Percentiles rank a stretch among this genome's conserved stretches.
These are phyloP conservation scores for Vickermania ingenoplastis DNA, from an alignment of 208 protist species.

Conservation along the genomic window DNA sequence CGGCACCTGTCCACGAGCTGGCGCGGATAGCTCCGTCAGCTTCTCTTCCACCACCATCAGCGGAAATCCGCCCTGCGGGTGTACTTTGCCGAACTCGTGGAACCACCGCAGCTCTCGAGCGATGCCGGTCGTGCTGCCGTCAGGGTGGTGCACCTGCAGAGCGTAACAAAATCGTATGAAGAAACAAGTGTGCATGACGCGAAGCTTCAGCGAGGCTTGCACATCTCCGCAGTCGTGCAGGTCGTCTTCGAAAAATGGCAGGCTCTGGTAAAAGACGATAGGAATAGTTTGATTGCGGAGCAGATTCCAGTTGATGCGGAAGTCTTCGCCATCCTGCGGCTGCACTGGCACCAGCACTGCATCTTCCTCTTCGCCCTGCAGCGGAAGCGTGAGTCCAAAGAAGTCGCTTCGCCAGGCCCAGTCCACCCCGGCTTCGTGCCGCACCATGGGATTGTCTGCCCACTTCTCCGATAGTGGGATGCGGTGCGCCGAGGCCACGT, in stretches of 20 bases:
- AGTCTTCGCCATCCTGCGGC: too few species aligned
- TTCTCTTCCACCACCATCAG: slow-evolving; percentile 65
- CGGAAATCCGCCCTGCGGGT: slow-evolving; percentile 12
- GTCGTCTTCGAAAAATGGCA: slow-evolving; percentile 80
- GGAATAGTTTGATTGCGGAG: slow-evolving; percentile 45
- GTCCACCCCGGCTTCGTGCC: slow-evolving; percentile 66
- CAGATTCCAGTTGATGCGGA: slow-evolving; percentile 68
- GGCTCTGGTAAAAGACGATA: slow-evolving; percentile 60
- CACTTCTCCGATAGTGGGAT: slow-evolving; percentile 60
- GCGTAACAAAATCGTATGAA: slow-evolving; percentile 72
- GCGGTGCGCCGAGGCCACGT: slow-evolving; percentile 22
- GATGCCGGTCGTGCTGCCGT: slow-evolving; percentile 44
- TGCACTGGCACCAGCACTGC: neutral
- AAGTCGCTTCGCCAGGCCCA: slow-evolving; percentile 81
- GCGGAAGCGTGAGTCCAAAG: slow-evolving; percentile 31
- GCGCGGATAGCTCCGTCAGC: neutral
- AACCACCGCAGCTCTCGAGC: slow-evolving; percentile 60
- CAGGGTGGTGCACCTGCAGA: slow-evolving; percentile 29
- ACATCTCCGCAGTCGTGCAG: slow-evolving; percentile 71
- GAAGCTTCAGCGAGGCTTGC: slow-evolving; percentile 47
- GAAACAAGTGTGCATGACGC: slow-evolving; percentile 63
- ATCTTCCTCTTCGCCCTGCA: slow-evolving; percentile 15
- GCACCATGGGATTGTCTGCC: slow-evolving; percentile 29
- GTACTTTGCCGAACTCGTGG: slow-evolving; percentile 52
- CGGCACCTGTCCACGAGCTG: too few species aligned